Percentiles rank a stretch among this genome's conserved stretches.
Conservation (phyloP, 345 rosid species). For the Anastatica hierochuntica region DNA sequence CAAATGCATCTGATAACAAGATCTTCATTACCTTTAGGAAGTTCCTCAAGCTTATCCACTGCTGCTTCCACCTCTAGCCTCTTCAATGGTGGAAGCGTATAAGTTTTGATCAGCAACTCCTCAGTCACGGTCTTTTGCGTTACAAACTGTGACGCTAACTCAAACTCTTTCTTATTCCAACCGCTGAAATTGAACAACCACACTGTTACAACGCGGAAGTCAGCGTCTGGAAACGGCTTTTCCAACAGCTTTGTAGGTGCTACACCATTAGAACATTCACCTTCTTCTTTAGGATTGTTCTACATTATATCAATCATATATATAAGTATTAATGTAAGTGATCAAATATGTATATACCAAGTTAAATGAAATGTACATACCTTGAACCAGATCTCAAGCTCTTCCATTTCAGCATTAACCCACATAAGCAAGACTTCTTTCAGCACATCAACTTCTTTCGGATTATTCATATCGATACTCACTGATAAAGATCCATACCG, state of each 20-base stretch:
- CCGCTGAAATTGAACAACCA: conserved; percentile 1
- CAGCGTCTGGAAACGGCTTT: not conserved
- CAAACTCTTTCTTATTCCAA: not conserved
- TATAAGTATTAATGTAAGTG: not conserved
- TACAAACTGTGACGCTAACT: conserved; percentile 10
- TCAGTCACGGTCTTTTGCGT: not conserved
- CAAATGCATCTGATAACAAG: too few relatives aligned
- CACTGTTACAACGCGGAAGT: not conserved
- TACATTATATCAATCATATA: not conserved
- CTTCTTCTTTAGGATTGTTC: conserved; percentile 1
- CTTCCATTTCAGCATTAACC: not conserved
- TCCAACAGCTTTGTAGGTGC: not conserved
- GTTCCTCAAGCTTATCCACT: conserved; percentile 1
- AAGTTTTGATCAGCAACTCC: too few relatives aligned
- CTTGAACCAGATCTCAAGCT: conserved; percentile 14
- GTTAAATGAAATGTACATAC: not conserved
- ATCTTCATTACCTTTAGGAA: too few relatives aligned
- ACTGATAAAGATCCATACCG: conserved; percentile 4
- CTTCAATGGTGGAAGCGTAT: conserved; percentile 4
- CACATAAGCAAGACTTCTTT: conserved; percentile 6
- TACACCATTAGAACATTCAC: not conserved
- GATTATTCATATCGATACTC: not conserved
- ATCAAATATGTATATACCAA: not conserved
- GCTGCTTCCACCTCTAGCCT: not conserved
- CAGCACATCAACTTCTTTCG: conserved; percentile 8